A percentile compares a stretch with the other conserved stretches of the same genome.
These are phyloP conservation scores for Hyphopichia fennica DNA, from an alignment of 1,139 yeast species.

Conservation along the genomic window DNA sequence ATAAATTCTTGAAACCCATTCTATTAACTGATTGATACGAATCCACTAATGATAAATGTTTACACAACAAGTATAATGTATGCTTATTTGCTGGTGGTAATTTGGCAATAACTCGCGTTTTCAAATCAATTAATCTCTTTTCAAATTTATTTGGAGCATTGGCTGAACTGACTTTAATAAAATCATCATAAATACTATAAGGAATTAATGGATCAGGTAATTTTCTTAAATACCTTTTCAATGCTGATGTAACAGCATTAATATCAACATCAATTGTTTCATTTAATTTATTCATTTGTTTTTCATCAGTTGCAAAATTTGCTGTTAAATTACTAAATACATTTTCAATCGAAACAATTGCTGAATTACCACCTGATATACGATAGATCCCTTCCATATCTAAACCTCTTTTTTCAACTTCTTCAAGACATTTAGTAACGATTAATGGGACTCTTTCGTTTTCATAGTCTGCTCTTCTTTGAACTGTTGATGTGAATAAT, in stretches of 20 bases:
- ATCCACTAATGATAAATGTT: conserved; percentile 64
- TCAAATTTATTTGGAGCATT: conserved; percentile 35
- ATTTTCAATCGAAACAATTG: conserved; percentile 58
- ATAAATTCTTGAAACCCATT: conserved; percentile 80
- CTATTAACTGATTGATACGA: conserved; percentile 51
- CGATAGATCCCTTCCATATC: conserved; percentile 86
- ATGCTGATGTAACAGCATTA: conserved; percentile 81
- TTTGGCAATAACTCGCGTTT: conserved; percentile 23
- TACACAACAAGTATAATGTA: conserved; percentile 55
- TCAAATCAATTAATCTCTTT: conserved; percentile 29
- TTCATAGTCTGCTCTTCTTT: conserved; percentile 61
- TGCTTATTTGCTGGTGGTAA: conserved; percentile 71
- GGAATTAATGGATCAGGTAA: conserved; percentile 86
- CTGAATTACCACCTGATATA: conserved; percentile 84
- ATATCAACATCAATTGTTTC: conserved; percentile 66
- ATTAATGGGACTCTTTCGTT: conserved; percentile 65
- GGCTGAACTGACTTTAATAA: conserved; percentile 43
- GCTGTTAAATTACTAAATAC: conserved; percentile 38
- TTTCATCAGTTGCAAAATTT: conserved; percentile 30
- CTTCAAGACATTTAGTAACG: conserved; percentile 70
- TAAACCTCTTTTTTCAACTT: conserved; percentile 74
- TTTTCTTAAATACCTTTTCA: conserved; percentile 82
- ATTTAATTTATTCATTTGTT: conserved; percentile 40
- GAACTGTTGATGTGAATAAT: conserved; percentile 52
- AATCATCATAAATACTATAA: conserved; percentile 63